These are phyloP conservation scores for Pleodorina starrii DNA, from an alignment of 139 green algal genomes.

Conservation along the genomic window DNA sequence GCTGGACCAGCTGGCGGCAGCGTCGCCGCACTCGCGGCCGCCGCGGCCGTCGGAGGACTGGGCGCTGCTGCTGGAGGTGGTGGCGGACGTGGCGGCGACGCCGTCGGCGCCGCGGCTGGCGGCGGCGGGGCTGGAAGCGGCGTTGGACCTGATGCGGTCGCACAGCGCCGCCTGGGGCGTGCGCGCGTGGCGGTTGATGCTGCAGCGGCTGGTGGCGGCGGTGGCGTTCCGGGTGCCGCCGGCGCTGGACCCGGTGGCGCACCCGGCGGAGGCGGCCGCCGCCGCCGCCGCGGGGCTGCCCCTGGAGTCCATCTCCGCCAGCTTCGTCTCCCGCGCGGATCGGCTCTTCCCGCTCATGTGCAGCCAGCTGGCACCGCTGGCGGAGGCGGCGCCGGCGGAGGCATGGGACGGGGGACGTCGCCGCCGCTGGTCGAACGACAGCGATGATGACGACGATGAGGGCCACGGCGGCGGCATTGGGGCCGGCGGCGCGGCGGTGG, in stretches of 20 bases:
- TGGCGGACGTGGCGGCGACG: constrained; percentile 37
- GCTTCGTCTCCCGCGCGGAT: constrained; percentile 57
- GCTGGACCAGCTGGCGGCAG: background rate
- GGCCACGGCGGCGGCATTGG: background rate
- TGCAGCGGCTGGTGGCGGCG: constrained; percentile 49
- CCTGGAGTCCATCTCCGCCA: constrained; percentile 35
- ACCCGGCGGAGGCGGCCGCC: background rate
- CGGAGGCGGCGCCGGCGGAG: background rate
- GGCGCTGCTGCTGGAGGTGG: constrained; percentile 39
- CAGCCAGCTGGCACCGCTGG: constrained; percentile 48
- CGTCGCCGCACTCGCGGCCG: background rate
- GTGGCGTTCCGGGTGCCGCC: constrained; percentile 50
- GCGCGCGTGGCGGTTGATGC: constrained; percentile 65
- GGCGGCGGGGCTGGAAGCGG: constrained; percentile 53
- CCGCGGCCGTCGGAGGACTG: constrained; percentile 17
- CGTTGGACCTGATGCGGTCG: constrained; percentile 57
- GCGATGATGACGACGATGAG: background rate
- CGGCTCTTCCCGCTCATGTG: constrained; percentile 63
- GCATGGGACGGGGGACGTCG: background rate
- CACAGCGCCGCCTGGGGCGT: constrained; percentile 61
- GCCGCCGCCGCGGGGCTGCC: constrained; percentile 27
- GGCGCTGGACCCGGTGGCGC: constrained; percentile 17
- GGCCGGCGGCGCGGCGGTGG: background rate
- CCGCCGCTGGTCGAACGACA: constrained; percentile 3
- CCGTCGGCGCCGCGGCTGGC: constrained; percentile 42